Conservation (phyloP, 2,329 filamentous ascomycete genomes). For the Colletotrichum sp. region DNA sequence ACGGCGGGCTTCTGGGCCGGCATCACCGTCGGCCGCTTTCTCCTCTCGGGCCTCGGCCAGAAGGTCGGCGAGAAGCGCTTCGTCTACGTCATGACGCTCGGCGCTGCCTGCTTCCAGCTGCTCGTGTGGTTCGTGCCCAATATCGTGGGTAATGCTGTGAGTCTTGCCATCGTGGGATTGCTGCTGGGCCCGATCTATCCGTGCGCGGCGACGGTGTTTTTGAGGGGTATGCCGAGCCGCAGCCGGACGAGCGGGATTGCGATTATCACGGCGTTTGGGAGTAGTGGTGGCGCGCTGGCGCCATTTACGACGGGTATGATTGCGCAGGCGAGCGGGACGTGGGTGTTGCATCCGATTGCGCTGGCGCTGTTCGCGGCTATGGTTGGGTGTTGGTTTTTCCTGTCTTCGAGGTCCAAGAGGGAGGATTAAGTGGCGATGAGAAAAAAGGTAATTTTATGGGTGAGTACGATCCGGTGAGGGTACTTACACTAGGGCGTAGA, state of each 20-base stretch:
- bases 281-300: slow-evolving; percentile 70
- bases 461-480: background rate
- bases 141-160: slow-evolving; percentile 73
- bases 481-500: background rate
- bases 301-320: slow-evolving; percentile 71
- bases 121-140: slow-evolving; percentile 81
- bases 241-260: slow-evolving; percentile 69
- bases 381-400: slow-evolving; percentile 62
- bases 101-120: slow-evolving; percentile 72
- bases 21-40: slow-evolving; percentile 78
- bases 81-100: slow-evolving; percentile 66
- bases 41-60: slow-evolving; percentile 71
- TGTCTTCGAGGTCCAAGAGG: background rate
- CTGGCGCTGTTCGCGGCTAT: slow-evolving; percentile 70
- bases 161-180: slow-evolving; percentile 74
- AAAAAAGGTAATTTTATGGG: background rate
- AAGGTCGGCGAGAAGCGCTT: slow-evolving; percentile 73
- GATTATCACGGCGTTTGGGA: slow-evolving; percentile 75
- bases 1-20: slow-evolving; percentile 75
- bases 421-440: background rate
- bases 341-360: slow-evolving; percentile 70
- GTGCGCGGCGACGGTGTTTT: slow-evolving; percentile 70
- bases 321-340: slow-evolving; percentile 67
- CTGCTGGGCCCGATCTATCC: slow-evolving; percentile 82
- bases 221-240: slow-evolving; percentile 63